Conservation (phyloP, 2,329 filamentous ascomycete species). For the Penicillium sp. region DNA sequence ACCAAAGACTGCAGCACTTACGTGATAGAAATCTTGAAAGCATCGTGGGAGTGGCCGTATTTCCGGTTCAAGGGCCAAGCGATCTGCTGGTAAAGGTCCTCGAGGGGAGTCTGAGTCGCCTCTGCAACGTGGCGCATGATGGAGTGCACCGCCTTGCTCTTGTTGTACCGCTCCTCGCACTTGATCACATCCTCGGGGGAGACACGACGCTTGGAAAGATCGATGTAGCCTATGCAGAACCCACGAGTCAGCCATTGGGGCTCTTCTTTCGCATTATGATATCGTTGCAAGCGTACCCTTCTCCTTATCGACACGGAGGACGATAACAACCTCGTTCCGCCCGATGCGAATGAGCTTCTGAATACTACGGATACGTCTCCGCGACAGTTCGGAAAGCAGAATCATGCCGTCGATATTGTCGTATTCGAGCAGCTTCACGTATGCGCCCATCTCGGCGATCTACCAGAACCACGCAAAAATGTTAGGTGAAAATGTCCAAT, state of each 20-base stretch:
- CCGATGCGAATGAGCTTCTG: conserved; percentile 99
- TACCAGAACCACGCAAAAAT: conserved; percentile 41
- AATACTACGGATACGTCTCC: conserved; percentile 97
- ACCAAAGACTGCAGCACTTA: conserved; percentile 50
- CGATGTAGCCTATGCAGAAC: conserved; percentile 74
- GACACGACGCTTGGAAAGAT: conserved; percentile 97
- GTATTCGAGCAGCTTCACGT: conserved; percentile 99
- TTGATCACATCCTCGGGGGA: conserved; percentile 97
- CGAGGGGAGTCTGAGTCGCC: conserved; percentile 93
- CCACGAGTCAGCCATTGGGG: conserved; percentile 24
- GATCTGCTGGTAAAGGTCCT: conserved; percentile 90
- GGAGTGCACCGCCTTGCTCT: conserved; percentile 98
- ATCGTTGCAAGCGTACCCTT: conserved; percentile 65
- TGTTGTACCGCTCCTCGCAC: conserved; percentile 99
- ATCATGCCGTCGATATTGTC: conserved; percentile 99
- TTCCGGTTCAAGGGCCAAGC: conserved; percentile 98
- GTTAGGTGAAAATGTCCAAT: conserved; percentile 18
- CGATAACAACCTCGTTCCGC: conserved; percentile 97
- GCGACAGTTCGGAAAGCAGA: conserved; percentile 92
- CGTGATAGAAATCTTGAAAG: conserved; percentile 99
- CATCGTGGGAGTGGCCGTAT: conserved; percentile 94
- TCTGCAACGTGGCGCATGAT: conserved; percentile 99
- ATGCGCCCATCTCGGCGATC: conserved; percentile 99
- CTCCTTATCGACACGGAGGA: conserved; percentile 98
- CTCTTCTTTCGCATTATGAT: conserved; percentile 7